Base-by-base conservation (phyloP, 1,284 basidiomycete species). In the Phellinidium pouzarii region DNA sequence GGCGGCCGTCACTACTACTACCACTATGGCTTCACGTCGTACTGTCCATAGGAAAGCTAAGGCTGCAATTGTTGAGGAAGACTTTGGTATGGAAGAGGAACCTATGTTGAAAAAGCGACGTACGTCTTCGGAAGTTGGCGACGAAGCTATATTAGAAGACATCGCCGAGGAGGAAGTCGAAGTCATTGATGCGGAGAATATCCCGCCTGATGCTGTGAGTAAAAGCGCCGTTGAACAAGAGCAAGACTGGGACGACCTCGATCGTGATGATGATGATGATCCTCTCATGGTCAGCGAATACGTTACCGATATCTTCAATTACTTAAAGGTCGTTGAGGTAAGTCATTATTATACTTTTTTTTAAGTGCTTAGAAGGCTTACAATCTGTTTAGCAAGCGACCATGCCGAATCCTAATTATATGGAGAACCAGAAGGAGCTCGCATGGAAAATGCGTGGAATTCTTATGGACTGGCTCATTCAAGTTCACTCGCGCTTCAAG, bases 231-330 rank as follows among this genome's bases (percentile, higher is more conserved):
- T 77, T 17, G 62, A 56, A 22, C 74, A 77, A 50, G 80, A 82
- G 6, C 80, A 84, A 43, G 72, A 74, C 19, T 88, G 87, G 93
- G 86, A 88, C 29, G 94, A 98, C 65, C 77, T 98, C 17, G 95
- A 98, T 62, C 86, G 83, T 3, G 94, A 94, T 53, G 95, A 99
- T 65, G 78, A 72, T n/a, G 92, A 94, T 54, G 95, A 99, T 66
- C 94, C 94, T 12, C 72, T 91, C 56, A 98, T 98, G 94, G 94
- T 96, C 57, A 89, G 85, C 70, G 93, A 98, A 71, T 99, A 99
- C 65, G 94, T 96, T 50, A 75, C 78, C 23, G 96, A 98, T 58
- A 95, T 98, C 55, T 96, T 96, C 70, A 73, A 87, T 48, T 98
- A 99, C 73, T 81, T 98, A 72, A 87, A 89, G 66, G 71, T 82